Evolutionary conservation across 441 rosid species (phyloP).

Genomic region (Hypseocharis bilobata): DNA sequence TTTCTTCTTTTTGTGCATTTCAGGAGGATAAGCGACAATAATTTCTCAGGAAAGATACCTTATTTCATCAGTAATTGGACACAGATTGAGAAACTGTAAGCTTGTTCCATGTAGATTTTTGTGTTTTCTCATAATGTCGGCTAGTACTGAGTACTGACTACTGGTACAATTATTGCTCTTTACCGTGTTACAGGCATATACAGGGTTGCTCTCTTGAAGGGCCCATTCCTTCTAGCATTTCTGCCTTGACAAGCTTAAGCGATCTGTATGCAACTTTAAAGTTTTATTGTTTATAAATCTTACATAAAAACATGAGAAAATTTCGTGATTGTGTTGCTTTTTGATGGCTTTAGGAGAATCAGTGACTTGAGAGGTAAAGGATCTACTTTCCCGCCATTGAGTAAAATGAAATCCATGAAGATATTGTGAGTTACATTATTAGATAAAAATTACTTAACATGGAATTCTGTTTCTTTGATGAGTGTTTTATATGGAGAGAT

Average conservation of each 20-base stretch:
- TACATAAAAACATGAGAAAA: neutral
- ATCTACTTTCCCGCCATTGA: conserved; percentile 50
- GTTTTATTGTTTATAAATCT: conserved; percentile 8
- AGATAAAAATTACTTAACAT: neutral
- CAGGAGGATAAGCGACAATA: conserved; percentile 73
- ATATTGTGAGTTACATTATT: conserved; percentile 49
- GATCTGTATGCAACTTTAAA: conserved; percentile 52
- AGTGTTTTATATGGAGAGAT: neutral
- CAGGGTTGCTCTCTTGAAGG: conserved; percentile 71
- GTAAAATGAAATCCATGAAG: conserved; percentile 46
- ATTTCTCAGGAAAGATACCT: conserved; percentile 63
- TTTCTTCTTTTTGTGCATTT: conserved; percentile 1
- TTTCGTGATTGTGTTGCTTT: conserved; percentile 11
- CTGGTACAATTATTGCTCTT: too few relatives aligned
- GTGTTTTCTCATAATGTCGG: neutral
- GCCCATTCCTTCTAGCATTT: conserved; percentile 64
- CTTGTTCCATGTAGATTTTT: conserved; percentile 4
- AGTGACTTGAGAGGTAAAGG: conserved; percentile 56
- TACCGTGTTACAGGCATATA: conserved; percentile 46
- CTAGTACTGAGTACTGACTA: neutral
- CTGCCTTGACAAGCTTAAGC: conserved; percentile 46
- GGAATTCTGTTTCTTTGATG: neutral
- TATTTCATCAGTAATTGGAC: conserved; percentile 57
- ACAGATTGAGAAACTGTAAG: conserved; percentile 59
- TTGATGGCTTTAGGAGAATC: conserved; percentile 49